Conservation (phyloP, 768 basidiomycete species). For the Pleurotus giganteus region DNA sequence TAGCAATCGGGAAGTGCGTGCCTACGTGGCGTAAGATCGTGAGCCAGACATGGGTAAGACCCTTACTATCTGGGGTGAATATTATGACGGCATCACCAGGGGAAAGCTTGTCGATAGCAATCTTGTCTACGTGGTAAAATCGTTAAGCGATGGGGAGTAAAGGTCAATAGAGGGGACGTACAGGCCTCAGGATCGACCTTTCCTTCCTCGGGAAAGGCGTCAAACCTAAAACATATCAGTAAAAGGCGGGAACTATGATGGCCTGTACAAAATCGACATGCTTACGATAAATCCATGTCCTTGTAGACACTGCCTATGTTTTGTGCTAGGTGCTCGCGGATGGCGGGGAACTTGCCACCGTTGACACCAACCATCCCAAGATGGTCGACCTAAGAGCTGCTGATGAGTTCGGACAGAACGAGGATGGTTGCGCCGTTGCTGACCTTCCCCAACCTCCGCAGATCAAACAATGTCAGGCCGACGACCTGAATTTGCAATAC, state of each 20-base stretch:
- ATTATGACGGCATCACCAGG: constrained; percentile 89
- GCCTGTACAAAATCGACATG: neutral
- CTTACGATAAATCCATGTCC: constrained; percentile 60
- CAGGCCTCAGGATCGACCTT: constrained; percentile 71
- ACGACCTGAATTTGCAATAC: constrained; percentile 60
- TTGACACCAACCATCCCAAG: constrained; percentile 90
- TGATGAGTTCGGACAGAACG: constrained; percentile 16
- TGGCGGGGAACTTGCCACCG: constrained; percentile 84
- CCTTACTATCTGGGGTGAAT: constrained; percentile 87
- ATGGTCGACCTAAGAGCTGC: constrained; percentile 50
- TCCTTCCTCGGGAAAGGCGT: constrained; percentile 72
- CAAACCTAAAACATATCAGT: constrained; percentile 66
- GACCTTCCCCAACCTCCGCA: constrained; percentile 80
- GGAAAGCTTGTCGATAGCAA: constrained; percentile 72
- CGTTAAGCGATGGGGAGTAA: neutral
- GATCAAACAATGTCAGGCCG: constrained; percentile 85
- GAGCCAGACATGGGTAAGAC: neutral
- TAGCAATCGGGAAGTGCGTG: constrained; percentile 83
- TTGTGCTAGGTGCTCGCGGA: constrained; percentile 73
- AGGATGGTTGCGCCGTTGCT: neutral
- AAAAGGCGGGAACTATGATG: too few species aligned
- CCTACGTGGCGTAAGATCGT: constrained; percentile 32
- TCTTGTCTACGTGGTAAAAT: constrained; percentile 58
- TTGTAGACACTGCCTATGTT: constrained; percentile 86
- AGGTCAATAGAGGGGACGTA: too few species aligned